These are phyloP conservation scores for Hypoxylon lienhwacheense DNA, from an alignment of 495 filamentous ascomycete genomes.

Conservation along the genomic window DNA sequence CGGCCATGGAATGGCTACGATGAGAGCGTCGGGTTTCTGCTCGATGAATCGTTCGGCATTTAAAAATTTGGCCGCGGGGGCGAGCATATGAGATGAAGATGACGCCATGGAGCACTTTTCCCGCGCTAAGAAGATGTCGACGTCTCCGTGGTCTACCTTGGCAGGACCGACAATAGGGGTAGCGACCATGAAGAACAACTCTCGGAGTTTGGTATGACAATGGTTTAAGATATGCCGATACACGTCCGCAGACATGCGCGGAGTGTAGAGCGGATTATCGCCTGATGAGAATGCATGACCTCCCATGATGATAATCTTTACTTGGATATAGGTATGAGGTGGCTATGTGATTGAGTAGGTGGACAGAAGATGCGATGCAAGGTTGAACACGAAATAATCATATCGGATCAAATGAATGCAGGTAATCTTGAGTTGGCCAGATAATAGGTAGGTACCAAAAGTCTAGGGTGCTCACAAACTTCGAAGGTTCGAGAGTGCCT, in stretches of 20 bases:
- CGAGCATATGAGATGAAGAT: background rate
- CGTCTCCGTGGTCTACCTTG: slow-evolving; percentile 60
- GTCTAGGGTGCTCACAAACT: too few relatives aligned
- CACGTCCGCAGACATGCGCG: slow-evolving; percentile 57
- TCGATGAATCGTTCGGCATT: slow-evolving; percentile 37
- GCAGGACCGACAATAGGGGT: slow-evolving; percentile 58
- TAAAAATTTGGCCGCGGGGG: slow-evolving; percentile 17
- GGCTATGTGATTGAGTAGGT: background rate
- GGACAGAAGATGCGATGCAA: background rate
- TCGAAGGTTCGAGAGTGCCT: too few relatives aligned
- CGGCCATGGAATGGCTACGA: slow-evolving; percentile 58
- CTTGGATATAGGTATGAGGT: background rate
- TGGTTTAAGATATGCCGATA: slow-evolving; percentile 48
- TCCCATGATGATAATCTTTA: slow-evolving; percentile 51
- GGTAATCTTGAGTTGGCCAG: too few relatives aligned
- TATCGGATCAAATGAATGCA: too few relatives aligned
- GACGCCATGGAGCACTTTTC: slow-evolving; percentile 39
- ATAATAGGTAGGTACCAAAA: too few relatives aligned
- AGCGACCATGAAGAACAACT: slow-evolving; percentile 51
- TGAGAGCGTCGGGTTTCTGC: slow-evolving; percentile 32
- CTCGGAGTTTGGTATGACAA: slow-evolving; percentile 46
- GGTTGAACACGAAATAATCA: too few relatives aligned
- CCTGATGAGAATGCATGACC: slow-evolving; percentile 56
- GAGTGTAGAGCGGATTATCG: slow-evolving; percentile 51
- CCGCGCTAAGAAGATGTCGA: slow-evolving; percentile 59